Evolutionary conservation across 345 rosid genomes (phyloP), one percentile per base, ranked within the genome.

Genomic region (Combretum micranthum): DNA sequence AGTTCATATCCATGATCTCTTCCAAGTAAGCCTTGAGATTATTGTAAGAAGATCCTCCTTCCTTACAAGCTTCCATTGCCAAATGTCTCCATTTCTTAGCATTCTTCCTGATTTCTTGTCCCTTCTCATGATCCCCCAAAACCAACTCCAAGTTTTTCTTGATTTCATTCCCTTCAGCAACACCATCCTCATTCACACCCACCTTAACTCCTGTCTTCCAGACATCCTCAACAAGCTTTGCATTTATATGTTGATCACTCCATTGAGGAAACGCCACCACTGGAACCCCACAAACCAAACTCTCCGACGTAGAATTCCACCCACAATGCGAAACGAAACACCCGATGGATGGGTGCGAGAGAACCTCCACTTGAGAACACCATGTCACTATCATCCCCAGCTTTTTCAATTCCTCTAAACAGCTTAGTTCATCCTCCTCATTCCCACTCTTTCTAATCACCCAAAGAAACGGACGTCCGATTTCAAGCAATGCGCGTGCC

Each of bases 271-370:
- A 51, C 4, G 57, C 64, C 55, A 76, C 70, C 71, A 71, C 53
- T 0, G 80, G 77, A 20, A 71, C 74, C 4, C 77, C 80, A 4
- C 56, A 50, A 4, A 53, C 54, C 52, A 72, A 42, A 66, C 77
- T 52, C 47, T 76, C 80, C 13, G 47, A 17, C 6, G 66, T 61
- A 13, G 76, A 71, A 57, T 61, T 75, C 79, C 79, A 74, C 13
- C 79, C 79, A 15, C 80, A 75, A 26, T 75, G 80, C 47, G 74
- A 62, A 52, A 76, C 23, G 23, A 71, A 68, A 44, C 80, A 75
- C 22, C 76, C 80, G 4, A 67, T n/a, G 1, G 74, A 59, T 3
- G 26, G 53, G 42, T 75, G 80, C 10, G 59, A 58, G 45, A 72
- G 22, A 4, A 76, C 77, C 66, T 72, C 72, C 52, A 76, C 66